Conservation (phyloP, 2,329 filamentous ascomycete genomes). For the Aspergillus bombycis region DNA sequence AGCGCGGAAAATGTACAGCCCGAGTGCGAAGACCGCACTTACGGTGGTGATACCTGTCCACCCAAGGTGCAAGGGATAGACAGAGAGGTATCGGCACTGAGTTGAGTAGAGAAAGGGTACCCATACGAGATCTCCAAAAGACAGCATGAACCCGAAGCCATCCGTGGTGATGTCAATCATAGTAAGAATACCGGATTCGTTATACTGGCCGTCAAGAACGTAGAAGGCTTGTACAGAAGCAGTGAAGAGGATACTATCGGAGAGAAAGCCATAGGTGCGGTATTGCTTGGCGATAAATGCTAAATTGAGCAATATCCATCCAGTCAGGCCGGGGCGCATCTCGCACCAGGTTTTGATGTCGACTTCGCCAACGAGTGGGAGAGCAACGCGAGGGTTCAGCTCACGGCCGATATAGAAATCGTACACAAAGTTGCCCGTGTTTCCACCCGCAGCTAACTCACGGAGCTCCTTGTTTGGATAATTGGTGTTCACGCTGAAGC, state of each 20-base stretch:
- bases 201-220: constrained; percentile 77
- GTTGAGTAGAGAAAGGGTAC: constrained; percentile 83
- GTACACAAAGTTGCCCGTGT: constrained; percentile 80
- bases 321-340: constrained; percentile 81
- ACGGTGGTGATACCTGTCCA: constrained; percentile 65
- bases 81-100: constrained; percentile 78
- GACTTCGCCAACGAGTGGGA: constrained; percentile 60
- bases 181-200: constrained; percentile 82
- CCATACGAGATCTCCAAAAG: constrained; percentile 89
- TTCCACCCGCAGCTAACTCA: constrained; percentile 77
- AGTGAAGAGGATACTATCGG: constrained; percentile 80
- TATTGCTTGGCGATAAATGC: constrained; percentile 85
- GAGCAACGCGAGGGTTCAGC: constrained; percentile 76
- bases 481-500: constrained; percentile 66
- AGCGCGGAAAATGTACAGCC: constrained; percentile 83
- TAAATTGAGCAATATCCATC: constrained; percentile 81
- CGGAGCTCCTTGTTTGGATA: constrained; percentile 69
- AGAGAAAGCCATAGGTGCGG: constrained; percentile 75
- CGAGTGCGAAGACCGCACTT: constrained; percentile 66
- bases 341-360: constrained; percentile 89
- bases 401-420: constrained; percentile 95
- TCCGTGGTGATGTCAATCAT: constrained; percentile 91
- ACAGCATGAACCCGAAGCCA: constrained; percentile 89
- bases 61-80: constrained; percentile 75
- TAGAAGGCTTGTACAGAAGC: constrained; percentile 76